Percentiles rank a stretch among this genome's conserved stretches.
Evolutionary conservation across 257 asterid genomes (phyloP).

Genomic region (Misopates orontium): DNA sequence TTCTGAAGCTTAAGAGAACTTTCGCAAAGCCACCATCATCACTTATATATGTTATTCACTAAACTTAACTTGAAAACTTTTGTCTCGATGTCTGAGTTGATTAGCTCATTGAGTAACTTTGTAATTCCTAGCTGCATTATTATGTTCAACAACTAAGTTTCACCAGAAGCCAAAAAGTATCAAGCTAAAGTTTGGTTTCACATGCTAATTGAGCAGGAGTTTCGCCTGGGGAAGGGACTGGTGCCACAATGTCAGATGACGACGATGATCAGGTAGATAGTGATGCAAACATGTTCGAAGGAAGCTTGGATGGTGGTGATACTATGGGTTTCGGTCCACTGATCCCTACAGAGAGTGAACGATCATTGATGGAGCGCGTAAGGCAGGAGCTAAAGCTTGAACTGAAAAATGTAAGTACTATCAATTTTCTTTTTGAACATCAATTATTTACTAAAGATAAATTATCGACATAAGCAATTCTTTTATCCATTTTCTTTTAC

Average conservation of each 20-base stretch:
- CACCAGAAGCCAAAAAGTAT: neutral
- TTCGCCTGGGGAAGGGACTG: slow-evolving; percentile 64
- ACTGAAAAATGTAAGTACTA: slow-evolving; percentile 40
- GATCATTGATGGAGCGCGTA: slow-evolving; percentile 64
- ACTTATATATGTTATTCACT: too few species aligned
- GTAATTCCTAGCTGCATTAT: too few species aligned
- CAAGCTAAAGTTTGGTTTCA: slow-evolving; percentile 14
- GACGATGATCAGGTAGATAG: slow-evolving; percentile 53
- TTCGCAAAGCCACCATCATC: too few species aligned
- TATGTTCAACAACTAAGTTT: too few species aligned
- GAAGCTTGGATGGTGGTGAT: slow-evolving; percentile 44
- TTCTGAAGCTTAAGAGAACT: too few species aligned
- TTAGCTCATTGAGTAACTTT: too few species aligned
- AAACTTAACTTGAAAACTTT: too few species aligned
- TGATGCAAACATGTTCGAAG: slow-evolving; percentile 48
- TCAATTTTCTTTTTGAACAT: neutral
- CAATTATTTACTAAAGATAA: neutral
- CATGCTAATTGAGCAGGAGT: slow-evolving; percentile 38
- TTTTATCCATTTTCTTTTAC: too few species aligned
- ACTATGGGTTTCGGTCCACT: slow-evolving; percentile 55
- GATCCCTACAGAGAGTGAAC: slow-evolving; percentile 55
- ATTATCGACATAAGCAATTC: too few species aligned
- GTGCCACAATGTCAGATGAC: slow-evolving; percentile 64
- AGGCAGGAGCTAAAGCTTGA: slow-evolving; percentile 65
- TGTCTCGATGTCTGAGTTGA: too few species aligned